Base-by-base conservation (phyloP, 805 yeast species). In the Candida germanica region DNA sequence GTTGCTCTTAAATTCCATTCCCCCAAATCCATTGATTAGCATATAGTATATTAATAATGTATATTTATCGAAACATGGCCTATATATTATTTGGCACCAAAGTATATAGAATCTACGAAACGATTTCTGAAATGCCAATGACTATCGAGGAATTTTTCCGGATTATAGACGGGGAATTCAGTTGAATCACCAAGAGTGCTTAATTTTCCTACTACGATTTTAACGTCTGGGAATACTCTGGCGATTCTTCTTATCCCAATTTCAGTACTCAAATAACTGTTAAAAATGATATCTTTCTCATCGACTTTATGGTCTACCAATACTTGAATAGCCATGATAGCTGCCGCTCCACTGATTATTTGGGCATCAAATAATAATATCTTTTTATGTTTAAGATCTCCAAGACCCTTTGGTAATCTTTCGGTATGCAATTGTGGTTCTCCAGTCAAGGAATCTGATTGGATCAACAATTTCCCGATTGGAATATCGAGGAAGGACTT, bases 401-500 rank as follows among this genome's bases (percentile, higher is more conserved):
- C 50, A 0, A 50, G 14, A 11, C 43, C 33, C 19, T 46, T 41
- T 0, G 97, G 96, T 25, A 91, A 59, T 16, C 77, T 73, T 45
- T 83, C 83, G n/a, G 81, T 78, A 56, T 89, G 96, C 41, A 93
- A 68, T 53, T 83, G 89, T 1, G 98, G 98, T 60, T 91, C 98
- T 6, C 98, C 98, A 0, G 98, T 89, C 15, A 68, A 61, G 0
- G 93, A 70, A 56, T 89, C 96, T 6, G 95, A 81, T 59, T 88
- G 96, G 49, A 91, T 88, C 31, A 91, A 65, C 16, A 91, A 56
- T 52, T 89, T 86, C 0, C 98, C 98, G 23, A 87, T 71, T 8
- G 77, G 72, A 9, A 87, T 79, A 33, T 80, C 87, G 1, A 96
- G 91, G 17, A 87, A 68, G 0, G 89, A 77, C 46, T 79, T 79